These are phyloP conservation scores for Cryptomeria japonica DNA, from an alignment of 75 land plant species.

Conservation along the genomic window DNA sequence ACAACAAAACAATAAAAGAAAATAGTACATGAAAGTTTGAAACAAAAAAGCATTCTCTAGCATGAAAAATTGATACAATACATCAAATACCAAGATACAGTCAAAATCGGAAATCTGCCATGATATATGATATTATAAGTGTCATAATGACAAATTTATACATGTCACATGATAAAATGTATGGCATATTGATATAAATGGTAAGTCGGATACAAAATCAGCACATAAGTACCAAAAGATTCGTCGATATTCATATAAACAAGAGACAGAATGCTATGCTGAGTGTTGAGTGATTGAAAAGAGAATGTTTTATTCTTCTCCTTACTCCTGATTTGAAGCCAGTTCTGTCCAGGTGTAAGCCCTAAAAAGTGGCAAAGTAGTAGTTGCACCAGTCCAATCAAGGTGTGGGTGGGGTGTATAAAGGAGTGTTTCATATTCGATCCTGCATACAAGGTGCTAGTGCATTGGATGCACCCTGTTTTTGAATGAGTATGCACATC, in stretches of 20 bases:
- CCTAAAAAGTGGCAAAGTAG: not conserved
- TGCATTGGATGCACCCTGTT: not conserved
- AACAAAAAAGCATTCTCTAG: not conserved
- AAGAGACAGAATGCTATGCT: not conserved
- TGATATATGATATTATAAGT: not conserved
- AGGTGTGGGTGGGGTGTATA: not conserved
- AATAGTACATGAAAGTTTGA: too few relatives aligned
- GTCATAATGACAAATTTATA: not conserved
- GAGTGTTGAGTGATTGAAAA: not conserved
- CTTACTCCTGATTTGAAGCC: not conserved
- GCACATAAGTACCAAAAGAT: not conserved
- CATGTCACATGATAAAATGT: not conserved
- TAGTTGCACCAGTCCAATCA: not conserved
- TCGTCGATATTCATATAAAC: not conserved
- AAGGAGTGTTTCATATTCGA: not conserved
- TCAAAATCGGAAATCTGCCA: not conserved
- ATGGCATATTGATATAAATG: not conserved
- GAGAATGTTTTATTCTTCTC: not conserved
- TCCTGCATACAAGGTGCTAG: not conserved
- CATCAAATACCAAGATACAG: not conserved
- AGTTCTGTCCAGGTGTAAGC: not conserved
- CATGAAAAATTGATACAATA: not conserved
- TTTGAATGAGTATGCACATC: not conserved
- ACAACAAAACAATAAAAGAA: not conserved
- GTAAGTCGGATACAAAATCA: not conserved